These are phyloP conservation scores for Neospermospora avenae DNA, from an alignment of 2,329 filamentous ascomycete species.

Conservation along the genomic window DNA sequence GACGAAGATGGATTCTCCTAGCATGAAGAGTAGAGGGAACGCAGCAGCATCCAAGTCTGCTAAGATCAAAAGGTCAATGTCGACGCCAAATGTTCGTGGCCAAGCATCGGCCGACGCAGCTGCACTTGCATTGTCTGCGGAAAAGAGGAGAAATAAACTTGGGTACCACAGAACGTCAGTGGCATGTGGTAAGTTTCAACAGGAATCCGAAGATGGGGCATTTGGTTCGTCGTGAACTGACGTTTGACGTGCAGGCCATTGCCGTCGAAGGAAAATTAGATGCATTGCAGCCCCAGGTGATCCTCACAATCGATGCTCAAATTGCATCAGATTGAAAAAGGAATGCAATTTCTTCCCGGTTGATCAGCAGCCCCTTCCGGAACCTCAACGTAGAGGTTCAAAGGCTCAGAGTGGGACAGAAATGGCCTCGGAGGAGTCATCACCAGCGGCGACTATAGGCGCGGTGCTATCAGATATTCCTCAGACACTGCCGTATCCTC, in stretches of 20 bases:
- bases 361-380: conserved; percentile 62
- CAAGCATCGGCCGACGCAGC: conserved; percentile 37
- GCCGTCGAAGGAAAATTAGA: conserved; percentile 87
- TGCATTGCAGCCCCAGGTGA: conserved; percentile 77
- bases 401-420: conserved; percentile 37
- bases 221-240: background rate
- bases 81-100: conserved; percentile 47
- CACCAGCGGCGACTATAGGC: conserved; percentile 44
- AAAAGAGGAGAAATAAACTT: conserved; percentile 82
- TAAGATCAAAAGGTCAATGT: conserved; percentile 46
- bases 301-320: conserved; percentile 73
- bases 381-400: conserved; percentile 40
- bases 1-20: conserved; percentile 23
- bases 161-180: conserved; percentile 95
- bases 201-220: conserved; percentile 4
- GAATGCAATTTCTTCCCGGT: conserved; percentile 92
- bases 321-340: conserved; percentile 92
- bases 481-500: conserved; percentile 41
- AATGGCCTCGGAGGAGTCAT: conserved; percentile 45
- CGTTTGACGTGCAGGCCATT: conserved; percentile 65
- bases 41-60: conserved; percentile 23
- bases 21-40: conserved; percentile 18
- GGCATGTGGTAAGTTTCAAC: conserved; percentile 76
- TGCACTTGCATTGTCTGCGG: conserved; percentile 41
- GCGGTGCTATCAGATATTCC: conserved; percentile 41